Evolutionary conservation across 345 rosid genomes (phyloP).

Genomic region (Rhodomyrtus tomentosa): DNA sequence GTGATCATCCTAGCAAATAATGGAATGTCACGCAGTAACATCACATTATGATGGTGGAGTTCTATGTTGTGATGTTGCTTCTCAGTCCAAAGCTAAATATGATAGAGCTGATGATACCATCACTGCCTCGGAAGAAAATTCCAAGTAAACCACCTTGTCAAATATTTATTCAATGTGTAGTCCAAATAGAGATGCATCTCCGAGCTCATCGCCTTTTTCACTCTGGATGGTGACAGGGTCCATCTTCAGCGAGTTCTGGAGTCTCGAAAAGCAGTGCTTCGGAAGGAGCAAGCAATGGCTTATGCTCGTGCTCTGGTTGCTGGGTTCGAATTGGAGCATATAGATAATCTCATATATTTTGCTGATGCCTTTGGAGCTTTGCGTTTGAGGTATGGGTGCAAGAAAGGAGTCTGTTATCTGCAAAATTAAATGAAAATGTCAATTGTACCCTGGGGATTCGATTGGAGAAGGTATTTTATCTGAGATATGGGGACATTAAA

Average conservation of each 20-base stretch:
- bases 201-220: not conserved
- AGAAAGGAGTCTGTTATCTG: not conserved
- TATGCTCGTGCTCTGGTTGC: slow-evolving; percentile 89
- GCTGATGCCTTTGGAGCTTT: slow-evolving; percentile 91
- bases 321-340: slow-evolving; percentile 62
- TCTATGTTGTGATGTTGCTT: slow-evolving; percentile 1
- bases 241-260: slow-evolving; percentile 81
- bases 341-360: slow-evolving; percentile 71
- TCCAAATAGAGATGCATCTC: not conserved
- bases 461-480: not conserved
- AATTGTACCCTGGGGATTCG: not conserved
- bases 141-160: slow-evolving; percentile 42
- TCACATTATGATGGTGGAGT: not conserved
- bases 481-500: not conserved
- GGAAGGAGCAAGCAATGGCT: slow-evolving; percentile 98
- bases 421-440: not conserved
- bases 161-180: not conserved
- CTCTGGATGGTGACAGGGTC: slow-evolving; percentile 38
- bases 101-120: slow-evolving; percentile 22
- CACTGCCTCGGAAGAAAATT: slow-evolving; percentile 49
- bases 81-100: slow-evolving; percentile 32
- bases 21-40: not conserved
- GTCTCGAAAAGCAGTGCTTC: slow-evolving; percentile 65
- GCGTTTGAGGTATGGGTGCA: slow-evolving; percentile 57
- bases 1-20: not conserved